A percentile compares a stretch with the other conserved stretches of the same genome.
phyloP scores from a whole-genome alignment of 345 rosid species.

The Alliaria petiolata region DNA sequence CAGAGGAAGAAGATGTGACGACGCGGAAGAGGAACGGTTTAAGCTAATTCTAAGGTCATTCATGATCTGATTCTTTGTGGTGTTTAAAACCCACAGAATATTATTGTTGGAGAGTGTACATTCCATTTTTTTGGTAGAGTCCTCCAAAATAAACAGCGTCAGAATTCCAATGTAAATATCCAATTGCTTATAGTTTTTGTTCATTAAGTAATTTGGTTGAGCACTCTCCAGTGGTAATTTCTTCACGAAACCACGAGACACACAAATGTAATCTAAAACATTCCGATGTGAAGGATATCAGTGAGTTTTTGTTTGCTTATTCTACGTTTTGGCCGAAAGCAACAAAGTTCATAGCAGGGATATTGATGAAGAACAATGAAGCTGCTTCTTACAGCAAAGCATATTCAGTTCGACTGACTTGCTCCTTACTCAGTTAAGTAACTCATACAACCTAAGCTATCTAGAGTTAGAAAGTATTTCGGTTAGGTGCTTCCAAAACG shows the following conservation, averaged over 20 bases:
- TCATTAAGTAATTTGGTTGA: background rate
- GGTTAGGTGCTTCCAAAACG: conserved; percentile 11
- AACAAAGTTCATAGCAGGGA: background rate
- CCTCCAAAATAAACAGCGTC: conserved; percentile 8
- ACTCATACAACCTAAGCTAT: background rate
- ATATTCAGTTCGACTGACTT: background rate
- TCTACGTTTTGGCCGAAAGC: background rate
- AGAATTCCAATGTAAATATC: conserved; percentile 5
- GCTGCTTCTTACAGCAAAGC: conserved; percentile 5
- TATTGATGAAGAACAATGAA: background rate
- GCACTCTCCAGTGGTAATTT: background rate
- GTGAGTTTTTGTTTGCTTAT: background rate
- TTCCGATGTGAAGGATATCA: background rate
- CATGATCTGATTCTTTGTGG: conserved; percentile 18
- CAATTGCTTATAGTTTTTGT: background rate
- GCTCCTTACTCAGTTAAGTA: background rate
- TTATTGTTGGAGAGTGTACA: conserved; percentile 17
- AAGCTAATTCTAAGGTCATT: conserved; percentile 24
- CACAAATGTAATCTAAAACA: background rate
- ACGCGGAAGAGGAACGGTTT: conserved; percentile 50
- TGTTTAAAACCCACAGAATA: conserved; percentile 16
- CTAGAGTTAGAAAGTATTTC: background rate
- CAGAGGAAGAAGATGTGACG: conserved; percentile 42
- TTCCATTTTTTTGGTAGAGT: conserved; percentile 37
- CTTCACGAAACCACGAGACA: background rate